A percentile compares a stretch with the other conserved stretches of the same genome.
Evolutionary conservation across 768 basidiomycete species (phyloP).

Genomic region (Hysterangium stoloniferum): DNA sequence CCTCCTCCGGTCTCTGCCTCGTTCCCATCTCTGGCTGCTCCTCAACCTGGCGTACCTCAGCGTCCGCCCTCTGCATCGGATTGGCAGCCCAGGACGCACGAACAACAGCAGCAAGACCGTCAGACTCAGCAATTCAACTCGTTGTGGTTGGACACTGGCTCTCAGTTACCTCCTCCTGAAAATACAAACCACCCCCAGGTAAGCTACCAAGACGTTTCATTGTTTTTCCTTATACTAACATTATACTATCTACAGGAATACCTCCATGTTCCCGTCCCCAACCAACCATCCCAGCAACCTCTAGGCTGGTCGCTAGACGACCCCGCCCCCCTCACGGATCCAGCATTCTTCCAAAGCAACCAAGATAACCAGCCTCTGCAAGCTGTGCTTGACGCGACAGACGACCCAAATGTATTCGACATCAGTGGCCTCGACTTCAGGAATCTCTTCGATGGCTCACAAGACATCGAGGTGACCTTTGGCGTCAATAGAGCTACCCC

Average conservation of each 20-base stretch:
- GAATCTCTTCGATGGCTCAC: constrained; percentile 4
- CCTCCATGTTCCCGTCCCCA: constrained; percentile 1
- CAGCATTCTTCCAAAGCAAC: constrained; percentile 1
- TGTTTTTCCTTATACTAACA: neutral
- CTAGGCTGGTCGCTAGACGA: constrained; percentile 10
- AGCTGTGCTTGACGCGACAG: neutral
- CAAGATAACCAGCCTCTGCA: neutral
- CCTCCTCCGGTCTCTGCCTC: constrained; percentile 12
- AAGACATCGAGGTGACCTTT: neutral
- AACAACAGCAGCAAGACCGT: neutral
- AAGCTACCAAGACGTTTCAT: neutral
- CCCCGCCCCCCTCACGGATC: neutral
- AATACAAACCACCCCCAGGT: neutral
- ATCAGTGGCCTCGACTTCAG: neutral
- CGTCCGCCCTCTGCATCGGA: constrained; percentile 5
- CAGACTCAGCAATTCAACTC: neutral
- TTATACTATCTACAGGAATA: neutral
- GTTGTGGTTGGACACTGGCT: neutral
- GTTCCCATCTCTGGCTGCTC: constrained; percentile 18
- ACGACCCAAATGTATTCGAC: constrained; percentile 2
- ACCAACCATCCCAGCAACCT: neutral
- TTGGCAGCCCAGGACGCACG: neutral
- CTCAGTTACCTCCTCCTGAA: neutral
- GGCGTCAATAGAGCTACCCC: neutral
- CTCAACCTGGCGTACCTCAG: constrained; percentile 19